Evolutionary conservation across 1,139 yeast genomes (phyloP), one percentile per base, ranked within the genome.

Genomic region (Yamadazyma songkhlaensis): DNA sequence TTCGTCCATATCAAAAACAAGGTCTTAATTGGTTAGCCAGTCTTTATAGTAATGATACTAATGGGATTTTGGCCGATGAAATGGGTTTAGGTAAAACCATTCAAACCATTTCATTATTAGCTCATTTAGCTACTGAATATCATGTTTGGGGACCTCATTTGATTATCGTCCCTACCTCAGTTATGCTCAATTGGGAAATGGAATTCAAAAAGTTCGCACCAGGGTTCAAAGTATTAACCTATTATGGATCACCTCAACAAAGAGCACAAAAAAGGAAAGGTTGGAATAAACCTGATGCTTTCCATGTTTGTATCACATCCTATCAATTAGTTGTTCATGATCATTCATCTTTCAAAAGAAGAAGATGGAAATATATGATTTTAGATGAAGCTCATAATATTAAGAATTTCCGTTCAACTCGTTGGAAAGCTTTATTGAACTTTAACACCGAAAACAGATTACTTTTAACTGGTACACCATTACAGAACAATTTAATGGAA

Each of bases 131-230:
- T 0, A 87, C 96, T 50, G 96, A 85, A 50, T 90, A 89, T 54
- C 87, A 87, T 42, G 77, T 85, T 23, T 92, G 99, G 99, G 98
- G 98, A 0, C 98, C 98, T 0, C 99, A 94, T 66, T 67, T 94
- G 39, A 90, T 94, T 60, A 81, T 94, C 43, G 99, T 94, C 3
- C 99, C 99, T 2, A 94, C 99, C 0, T 88, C 97, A 13, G 99
- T 94, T n/a, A 82, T 94, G 83, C 78, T 94, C 40, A 94, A 94
- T 57, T 94, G 99, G 99, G 99, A 94, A 59, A 90, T 92, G 97
- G 99, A 94, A 57, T 90, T 94, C 64, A 94, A 92, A 55, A 81
- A 96, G 50, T 94, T 94, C 70, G 97, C 97, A 1, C 99, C 99
- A 0, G 99, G 98, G 0, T 85, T 94, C 60, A 92, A 94, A 57